Evolutionary conservation across 2,329 filamentous ascomycete species (phyloP).

Genomic region (Neonectria hederae): DNA sequence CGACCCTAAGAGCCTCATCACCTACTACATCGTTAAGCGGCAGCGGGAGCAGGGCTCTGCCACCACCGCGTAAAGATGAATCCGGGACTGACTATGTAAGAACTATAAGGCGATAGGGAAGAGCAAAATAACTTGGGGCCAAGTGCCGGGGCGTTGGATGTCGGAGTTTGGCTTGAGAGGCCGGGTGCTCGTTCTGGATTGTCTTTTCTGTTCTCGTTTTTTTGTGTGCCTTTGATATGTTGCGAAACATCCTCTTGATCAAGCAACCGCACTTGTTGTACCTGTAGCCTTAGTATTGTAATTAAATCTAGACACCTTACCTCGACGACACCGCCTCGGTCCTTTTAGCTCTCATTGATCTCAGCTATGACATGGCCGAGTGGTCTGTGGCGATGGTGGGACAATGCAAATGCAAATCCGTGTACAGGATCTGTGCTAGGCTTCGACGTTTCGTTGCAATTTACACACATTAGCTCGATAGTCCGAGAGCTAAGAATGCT

Average conservation of each 20-base stretch:
- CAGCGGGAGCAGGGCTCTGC: conserved; percentile 61
- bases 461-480: too few species aligned
- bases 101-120: conserved; percentile 2
- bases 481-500: too few species aligned
- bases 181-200: conserved; percentile 14
- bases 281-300: conserved; percentile 35
- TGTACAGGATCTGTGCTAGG: too few species aligned
- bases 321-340: neutral
- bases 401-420: too few species aligned
- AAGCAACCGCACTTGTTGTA: conserved; percentile 20
- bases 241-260: conserved; percentile 28
- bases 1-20: conserved; percentile 79
- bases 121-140: conserved; percentile 5
- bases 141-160: conserved; percentile 34
- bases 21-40: conserved; percentile 81
- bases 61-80: conserved; percentile 16
- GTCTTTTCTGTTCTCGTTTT: conserved; percentile 13
- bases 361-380: neutral
- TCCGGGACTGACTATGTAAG: neutral
- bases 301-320: conserved; percentile 17
- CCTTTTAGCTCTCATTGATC: neutral
- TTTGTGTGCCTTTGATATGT: conserved; percentile 23
- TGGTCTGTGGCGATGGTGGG: too few species aligned
- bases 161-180: conserved; percentile 31
- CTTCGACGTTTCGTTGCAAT: too few species aligned